phyloP scores from a whole-genome alignment of 495 filamentous ascomycete species.

The Cudoniella acicularis region DNA sequence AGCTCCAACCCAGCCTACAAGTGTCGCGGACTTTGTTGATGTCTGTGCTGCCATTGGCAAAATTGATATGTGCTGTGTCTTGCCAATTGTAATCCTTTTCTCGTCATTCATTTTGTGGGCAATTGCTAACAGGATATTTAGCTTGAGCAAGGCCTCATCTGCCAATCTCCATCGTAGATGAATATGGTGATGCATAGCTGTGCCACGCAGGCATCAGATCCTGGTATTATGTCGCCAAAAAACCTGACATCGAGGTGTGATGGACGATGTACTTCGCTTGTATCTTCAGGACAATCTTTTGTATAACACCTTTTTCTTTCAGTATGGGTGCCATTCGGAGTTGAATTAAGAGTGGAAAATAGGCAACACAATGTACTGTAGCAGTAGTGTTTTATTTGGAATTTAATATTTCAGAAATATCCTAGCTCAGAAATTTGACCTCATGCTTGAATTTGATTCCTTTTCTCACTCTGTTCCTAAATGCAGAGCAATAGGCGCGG shows the following conservation, averaged over 20 bases:
- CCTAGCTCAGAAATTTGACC: too few relatives aligned
- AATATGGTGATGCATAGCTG: too few relatives aligned
- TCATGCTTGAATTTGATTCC: too few relatives aligned
- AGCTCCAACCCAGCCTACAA: slow-evolving; percentile 24
- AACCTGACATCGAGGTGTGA: too few relatives aligned
- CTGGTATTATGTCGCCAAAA: too few relatives aligned
- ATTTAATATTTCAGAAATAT: neutral
- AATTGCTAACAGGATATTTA: neutral
- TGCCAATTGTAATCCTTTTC: slow-evolving; percentile 25
- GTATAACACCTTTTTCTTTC: neutral
- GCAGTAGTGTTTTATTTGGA: neutral
- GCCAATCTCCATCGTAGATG: neutral
- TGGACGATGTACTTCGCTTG: too few relatives aligned
- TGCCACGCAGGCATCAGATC: too few relatives aligned
- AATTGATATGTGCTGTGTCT: slow-evolving; percentile 35
- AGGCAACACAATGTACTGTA: neutral
- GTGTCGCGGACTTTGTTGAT: slow-evolving; percentile 21
- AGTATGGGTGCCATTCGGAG: neutral
- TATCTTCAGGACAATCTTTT: neutral
- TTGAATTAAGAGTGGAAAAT: neutral
- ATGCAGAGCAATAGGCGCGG: too few relatives aligned
- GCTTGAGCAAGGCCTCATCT: neutral
- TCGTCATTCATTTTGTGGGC: neutral
- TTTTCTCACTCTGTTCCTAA: too few relatives aligned
- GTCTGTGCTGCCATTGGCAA: slow-evolving; percentile 33